Evolutionary conservation across 768 basidiomycete species (phyloP), one percentile per base, ranked within the genome.

Genomic region (Kwoniella newhampshirensis): DNA sequence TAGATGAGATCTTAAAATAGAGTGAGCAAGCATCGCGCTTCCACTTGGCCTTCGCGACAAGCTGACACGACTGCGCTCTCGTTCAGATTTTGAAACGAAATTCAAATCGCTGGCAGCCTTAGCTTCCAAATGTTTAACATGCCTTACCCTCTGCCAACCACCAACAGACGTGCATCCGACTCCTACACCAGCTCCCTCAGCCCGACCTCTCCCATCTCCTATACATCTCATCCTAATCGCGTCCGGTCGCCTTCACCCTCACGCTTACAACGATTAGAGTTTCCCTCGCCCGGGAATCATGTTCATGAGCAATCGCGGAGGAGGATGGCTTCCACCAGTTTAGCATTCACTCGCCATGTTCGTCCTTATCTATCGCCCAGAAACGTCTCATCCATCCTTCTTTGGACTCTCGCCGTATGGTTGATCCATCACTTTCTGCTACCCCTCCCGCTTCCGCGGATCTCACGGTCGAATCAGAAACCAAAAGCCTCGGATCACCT

Each of bases 351-450:
- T 8, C 42, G 44, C 6, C 18, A 43, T 43, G 20, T 63, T 17
- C 44, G 40, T 12, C 50, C 54, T 11, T 48, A 40, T 17, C 27
- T 64, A 0, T 46, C 58, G 9, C 39, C 57, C 0, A 21, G 61
- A 3, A 18, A 62, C 17, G 4, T 68, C 3, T 45, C 57, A 4
- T 53, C 67, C 13, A 21, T 65, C 15, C 15, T 58, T 13, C 30
- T 64, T 3, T 68, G 67, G 67, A 60, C 59, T 6, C 11, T 59
- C 4, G 54, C 51, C 5, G 4, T 68, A 35, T 68, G 60, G 36
- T 32, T 62, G 7, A 47, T 65, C 11, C 63, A 68, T 41, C 26
- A 26, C 28, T 64, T 47, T 35, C 54, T 68, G 8, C 43, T 68
- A 20, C 63, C 66, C 2, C 44, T 68, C 3, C 60, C 66, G 11